These are phyloP conservation scores for Crithidia bombi DNA, from an alignment of 208 protist genomes.

Conservation along the genomic window DNA sequence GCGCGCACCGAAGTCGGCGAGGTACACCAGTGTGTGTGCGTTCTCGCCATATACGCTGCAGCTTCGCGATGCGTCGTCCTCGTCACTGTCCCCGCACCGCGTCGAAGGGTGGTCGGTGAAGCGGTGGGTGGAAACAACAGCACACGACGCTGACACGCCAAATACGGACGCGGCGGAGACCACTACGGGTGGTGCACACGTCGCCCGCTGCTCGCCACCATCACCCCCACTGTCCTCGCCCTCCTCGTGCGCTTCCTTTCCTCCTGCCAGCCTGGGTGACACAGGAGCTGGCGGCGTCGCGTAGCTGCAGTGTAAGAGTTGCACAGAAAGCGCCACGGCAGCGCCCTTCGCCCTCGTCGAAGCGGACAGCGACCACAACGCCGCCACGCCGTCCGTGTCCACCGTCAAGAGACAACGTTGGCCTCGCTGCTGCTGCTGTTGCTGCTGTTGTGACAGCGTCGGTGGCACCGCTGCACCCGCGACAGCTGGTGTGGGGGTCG, in stretches of 20 bases:
- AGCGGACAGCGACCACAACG: conserved; percentile 32
- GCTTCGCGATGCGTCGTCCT: not conserved
- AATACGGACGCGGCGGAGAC: conserved; percentile 11
- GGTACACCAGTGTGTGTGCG: not conserved
- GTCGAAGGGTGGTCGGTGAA: not conserved
- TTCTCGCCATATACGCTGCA: not conserved
- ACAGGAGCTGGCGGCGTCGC: not conserved
- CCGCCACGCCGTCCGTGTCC: conserved; percentile 40
- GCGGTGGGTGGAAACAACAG: conserved; percentile 24
- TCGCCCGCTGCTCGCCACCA: not conserved
- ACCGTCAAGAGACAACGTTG: conserved; percentile 25
- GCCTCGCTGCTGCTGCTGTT: not conserved
- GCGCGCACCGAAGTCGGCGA: not conserved
- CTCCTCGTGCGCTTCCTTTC: not conserved
- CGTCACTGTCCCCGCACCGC: not conserved
- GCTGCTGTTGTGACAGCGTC: not conserved
- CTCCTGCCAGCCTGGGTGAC: not conserved
- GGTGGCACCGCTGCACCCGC: not conserved
- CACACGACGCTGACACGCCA: not conserved
- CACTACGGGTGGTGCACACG: conserved; percentile 24
- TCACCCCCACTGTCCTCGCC: not conserved
- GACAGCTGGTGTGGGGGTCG: no score
- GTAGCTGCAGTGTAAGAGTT: conserved; percentile 26
- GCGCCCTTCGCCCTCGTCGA: no score
- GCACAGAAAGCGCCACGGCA: not conserved